Conservation (phyloP, 2,329 filamentous ascomycete genomes). For the Monilinia fructigena region DNA sequence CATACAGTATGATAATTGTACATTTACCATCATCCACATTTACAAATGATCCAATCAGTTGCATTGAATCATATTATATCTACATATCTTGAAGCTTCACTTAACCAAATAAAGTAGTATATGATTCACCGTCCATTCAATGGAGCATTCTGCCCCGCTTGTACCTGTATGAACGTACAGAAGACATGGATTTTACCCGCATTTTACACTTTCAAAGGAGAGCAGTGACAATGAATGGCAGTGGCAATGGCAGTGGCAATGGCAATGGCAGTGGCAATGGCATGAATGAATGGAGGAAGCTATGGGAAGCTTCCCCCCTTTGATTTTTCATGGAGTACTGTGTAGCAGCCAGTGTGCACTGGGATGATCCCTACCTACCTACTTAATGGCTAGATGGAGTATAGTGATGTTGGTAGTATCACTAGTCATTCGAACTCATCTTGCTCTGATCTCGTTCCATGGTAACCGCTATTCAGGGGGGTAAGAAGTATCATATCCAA, state of each 20-base stretch:
- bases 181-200: not conserved
- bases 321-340: no score
- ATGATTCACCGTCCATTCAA: not conserved
- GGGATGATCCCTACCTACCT: no score
- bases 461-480: not conserved
- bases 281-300: no score
- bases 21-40: not conserved
- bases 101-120: constrained; percentile 3
- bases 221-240: no score
- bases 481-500: not conserved
- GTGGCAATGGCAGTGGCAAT: no score
- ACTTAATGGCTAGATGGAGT: no score
- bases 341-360: no score
- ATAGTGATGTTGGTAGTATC: no score
- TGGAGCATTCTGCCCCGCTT: not conserved
- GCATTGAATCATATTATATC: not conserved
- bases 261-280: no score
- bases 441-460: not conserved
- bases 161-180: not conserved
- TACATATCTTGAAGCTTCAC: not conserved
- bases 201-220: not conserved
- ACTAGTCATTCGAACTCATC: no score
- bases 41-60: not conserved
- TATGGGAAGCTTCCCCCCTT: no score
- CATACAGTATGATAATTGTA: not conserved